Conservation (phyloP, 1,284 basidiomycete species). For the Jaminaea rosea region DNA sequence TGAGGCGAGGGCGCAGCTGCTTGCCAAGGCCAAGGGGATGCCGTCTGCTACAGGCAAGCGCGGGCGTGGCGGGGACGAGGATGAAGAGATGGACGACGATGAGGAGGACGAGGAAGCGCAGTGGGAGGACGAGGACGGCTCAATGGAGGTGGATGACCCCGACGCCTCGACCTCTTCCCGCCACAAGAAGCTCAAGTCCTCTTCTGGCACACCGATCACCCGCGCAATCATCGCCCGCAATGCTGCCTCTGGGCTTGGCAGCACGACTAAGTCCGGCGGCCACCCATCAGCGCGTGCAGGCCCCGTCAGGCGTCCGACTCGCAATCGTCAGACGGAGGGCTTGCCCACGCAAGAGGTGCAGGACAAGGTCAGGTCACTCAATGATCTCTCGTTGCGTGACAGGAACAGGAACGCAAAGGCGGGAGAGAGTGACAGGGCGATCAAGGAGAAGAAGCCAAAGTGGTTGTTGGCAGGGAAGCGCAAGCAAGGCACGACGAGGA, state of each 20-base stretch:
- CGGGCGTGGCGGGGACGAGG: conserved; percentile 47
- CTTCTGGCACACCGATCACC: conserved; percentile 55
- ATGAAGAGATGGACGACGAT: conserved; percentile 48
- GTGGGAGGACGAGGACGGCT: conserved; percentile 49
- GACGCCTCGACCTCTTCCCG: conserved; percentile 6
- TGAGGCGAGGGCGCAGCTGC: conserved; percentile 71
- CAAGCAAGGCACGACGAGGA: conserved; percentile 40
- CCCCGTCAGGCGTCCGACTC: conserved; percentile 34
- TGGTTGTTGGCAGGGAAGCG: conserved; percentile 45
- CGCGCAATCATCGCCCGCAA: conserved; percentile 48
- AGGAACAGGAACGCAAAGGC: conserved; percentile 40
- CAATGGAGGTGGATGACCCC: conserved; percentile 44
- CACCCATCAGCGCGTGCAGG: conserved; percentile 34
- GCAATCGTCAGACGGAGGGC: conserved; percentile 35
- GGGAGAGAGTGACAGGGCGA: conserved; percentile 40
- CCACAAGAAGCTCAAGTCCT: conserved; percentile 53
- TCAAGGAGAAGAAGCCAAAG: conserved; percentile 43
- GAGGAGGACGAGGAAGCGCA: conserved; percentile 48
- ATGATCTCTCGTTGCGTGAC: conserved; percentile 30
- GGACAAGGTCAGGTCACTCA: conserved; percentile 35
- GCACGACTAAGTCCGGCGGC: conserved; percentile 33
- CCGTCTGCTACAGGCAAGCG: conserved; percentile 60
- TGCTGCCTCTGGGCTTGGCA: conserved; percentile 2
- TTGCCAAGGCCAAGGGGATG: conserved; percentile 66
- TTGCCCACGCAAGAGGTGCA: conserved; percentile 33